phyloP scores from a whole-genome alignment of 257 asterid genomes.

The Buddleja alternifolia region DNA sequence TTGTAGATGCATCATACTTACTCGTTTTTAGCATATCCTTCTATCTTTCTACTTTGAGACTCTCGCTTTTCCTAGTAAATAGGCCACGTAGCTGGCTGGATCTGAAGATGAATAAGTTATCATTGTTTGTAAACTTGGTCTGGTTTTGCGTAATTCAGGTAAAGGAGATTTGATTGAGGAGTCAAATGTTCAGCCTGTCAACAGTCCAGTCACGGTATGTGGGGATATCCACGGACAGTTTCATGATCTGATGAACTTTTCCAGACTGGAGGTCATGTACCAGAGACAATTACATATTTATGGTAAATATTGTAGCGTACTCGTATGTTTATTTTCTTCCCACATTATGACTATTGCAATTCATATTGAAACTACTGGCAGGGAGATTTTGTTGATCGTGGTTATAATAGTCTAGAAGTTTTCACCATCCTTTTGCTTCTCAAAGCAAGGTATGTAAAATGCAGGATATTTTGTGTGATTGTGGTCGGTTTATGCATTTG shows the following conservation, averaged over 20 bases:
- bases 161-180: slow-evolving; percentile 98
- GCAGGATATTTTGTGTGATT: slow-evolving; percentile 9
- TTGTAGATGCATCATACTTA: too few species aligned
- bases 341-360: slow-evolving; percentile 20
- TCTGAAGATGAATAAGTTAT: background rate
- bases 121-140: slow-evolving; percentile 12
- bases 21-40: background rate
- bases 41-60: slow-evolving; percentile 22
- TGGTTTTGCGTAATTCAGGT: slow-evolving; percentile 54
- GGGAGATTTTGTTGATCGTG: slow-evolving; percentile 99
- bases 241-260: slow-evolving; percentile 97
- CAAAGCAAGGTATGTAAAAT: slow-evolving; percentile 79
- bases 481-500: background rate
- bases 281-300: slow-evolving; percentile 96
- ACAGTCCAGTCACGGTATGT: slow-evolving; percentile 98
- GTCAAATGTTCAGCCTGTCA: slow-evolving; percentile 99
- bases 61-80: slow-evolving; percentile 7
- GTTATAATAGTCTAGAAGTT: slow-evolving; percentile 96
- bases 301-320: slow-evolving; percentile 51
- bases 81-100: too few species aligned
- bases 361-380: slow-evolving; percentile 36
- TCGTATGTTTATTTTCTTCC: background rate
- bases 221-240: slow-evolving; percentile 99
- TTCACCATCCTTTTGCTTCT: slow-evolving; percentile 95
- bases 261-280: slow-evolving; percentile 99